Evolutionary conservation across 495 filamentous ascomycete genomes (phyloP).

Genomic region (Friedmanniomyces simplex): DNA sequence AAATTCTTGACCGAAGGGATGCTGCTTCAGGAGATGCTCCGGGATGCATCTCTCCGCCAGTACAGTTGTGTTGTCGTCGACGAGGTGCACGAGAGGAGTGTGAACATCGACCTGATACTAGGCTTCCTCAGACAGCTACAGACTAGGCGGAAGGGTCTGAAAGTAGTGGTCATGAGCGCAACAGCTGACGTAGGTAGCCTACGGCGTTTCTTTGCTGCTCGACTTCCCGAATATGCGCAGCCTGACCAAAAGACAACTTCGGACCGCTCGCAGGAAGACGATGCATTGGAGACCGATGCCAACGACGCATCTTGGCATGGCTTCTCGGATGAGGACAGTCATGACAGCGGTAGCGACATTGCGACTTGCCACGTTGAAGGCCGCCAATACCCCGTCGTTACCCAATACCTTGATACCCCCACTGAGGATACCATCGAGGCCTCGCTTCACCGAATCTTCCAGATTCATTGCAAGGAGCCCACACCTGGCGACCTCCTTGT

Average conservation of each 20-base stretch:
- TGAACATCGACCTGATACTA: slow-evolving; percentile 85
- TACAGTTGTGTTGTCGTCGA: slow-evolving; percentile 91
- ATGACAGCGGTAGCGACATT: background rate
- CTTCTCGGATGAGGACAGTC: slow-evolving; percentile 13
- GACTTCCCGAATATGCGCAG: background rate
- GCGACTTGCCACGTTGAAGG: slow-evolving; percentile 63
- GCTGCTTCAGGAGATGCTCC: slow-evolving; percentile 86
- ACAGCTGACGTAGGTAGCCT: slow-evolving; percentile 79
- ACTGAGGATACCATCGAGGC: slow-evolving; percentile 76
- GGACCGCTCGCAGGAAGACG: background rate
- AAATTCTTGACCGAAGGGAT: slow-evolving; percentile 97
- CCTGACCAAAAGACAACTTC: too few species aligned
- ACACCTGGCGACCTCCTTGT: slow-evolving; percentile 88
- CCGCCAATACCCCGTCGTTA: slow-evolving; percentile 75
- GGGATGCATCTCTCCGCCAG: slow-evolving; percentile 68
- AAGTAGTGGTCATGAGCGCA: slow-evolving; percentile 93
- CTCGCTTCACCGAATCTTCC: slow-evolving; percentile 72
- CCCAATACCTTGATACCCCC: slow-evolving; percentile 63
- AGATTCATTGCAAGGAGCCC: slow-evolving; percentile 78
- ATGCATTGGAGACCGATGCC: background rate
- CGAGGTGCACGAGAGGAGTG: slow-evolving; percentile 92
- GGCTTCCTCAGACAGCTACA: slow-evolving; percentile 77
- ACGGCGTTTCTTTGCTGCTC: slow-evolving; percentile 55
- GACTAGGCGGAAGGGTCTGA: slow-evolving; percentile 53
- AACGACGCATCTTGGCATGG: slow-evolving; percentile 22